Evolutionary conservation across 2,329 filamentous ascomycete genomes (phyloP), one percentile per base, ranked within the genome.

Genomic region (Ascochyta koolunga): DNA sequence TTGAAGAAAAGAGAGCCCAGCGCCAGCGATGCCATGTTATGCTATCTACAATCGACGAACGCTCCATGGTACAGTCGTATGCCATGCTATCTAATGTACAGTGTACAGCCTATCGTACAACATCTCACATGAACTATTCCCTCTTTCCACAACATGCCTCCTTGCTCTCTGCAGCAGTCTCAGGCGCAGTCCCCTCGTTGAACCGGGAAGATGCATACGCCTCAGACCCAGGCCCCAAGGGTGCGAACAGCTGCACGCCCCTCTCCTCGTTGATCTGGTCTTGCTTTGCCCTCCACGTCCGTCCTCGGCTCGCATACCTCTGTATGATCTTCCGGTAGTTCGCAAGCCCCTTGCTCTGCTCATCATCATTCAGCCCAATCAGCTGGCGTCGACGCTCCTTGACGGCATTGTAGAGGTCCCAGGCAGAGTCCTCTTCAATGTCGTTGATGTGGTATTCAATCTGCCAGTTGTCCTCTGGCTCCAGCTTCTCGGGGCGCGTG

Each of bases 361-460:
- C 75, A 13, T 79, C 76, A 10, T 80, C 75, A 74, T 71, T 55
- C 69, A 71, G 24, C 54, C 61, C 61, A 29, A 69, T 16, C 0
- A 77, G 74, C 25, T 77, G 77, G 39, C 73, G 76, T 11, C 90
- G 83, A 15, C 89, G 81, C 3, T 65, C 72, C 69, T 86, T 84
- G 53, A 85, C 78, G 15, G 61, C 54, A 4, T 59, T 56, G 53
- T 72, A 73, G 25, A 68, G 38, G 24, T 29, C 55, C 62, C 62
- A 60, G 5, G 57, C 49, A 3, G 47, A 47, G 3, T 45, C 46
- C 10, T 56, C 42, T 1, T 56, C 46, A 8, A 74, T 78, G 60
- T 93, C 89, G 39, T 83, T 81, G 41, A 97, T 76, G 31, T 86
- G 82, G 74, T 96, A 97, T 64, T 95, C 86, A n/a, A 97, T 78